Percentiles rank a stretch among this genome's conserved stretches.
Conservation (phyloP, 2,329 filamentous ascomycete genomes). For the Ophiostoma ulmi region DNA sequence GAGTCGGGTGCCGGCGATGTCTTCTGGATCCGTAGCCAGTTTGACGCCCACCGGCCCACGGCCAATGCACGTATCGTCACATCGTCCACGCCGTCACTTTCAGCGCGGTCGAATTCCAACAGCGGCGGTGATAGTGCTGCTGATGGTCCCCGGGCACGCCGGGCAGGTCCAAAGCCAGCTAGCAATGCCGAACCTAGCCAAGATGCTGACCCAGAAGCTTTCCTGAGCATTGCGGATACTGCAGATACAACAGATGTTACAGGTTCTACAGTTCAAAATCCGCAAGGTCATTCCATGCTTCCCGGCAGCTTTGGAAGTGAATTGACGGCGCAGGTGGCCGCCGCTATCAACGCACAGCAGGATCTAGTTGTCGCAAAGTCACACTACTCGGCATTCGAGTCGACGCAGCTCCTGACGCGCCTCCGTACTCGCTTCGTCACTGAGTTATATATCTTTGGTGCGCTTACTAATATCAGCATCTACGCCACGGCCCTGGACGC, state of each 20-base stretch:
- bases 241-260: neutral
- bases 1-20: slow-evolving; percentile 61
- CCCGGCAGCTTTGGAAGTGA: slow-evolving; percentile 43
- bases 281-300: neutral
- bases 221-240: slow-evolving; percentile 26
- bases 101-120: slow-evolving; percentile 30
- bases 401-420: slow-evolving; percentile 66
- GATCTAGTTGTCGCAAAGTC: slow-evolving; percentile 61
- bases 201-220: slow-evolving; percentile 38
- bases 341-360: slow-evolving; percentile 40
- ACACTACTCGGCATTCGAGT: slow-evolving; percentile 82
- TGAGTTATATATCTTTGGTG: slow-evolving; percentile 83
- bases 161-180: neutral
- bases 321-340: slow-evolving; percentile 41
- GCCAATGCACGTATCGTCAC: slow-evolving; percentile 50
- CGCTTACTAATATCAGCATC: slow-evolving; percentile 79
- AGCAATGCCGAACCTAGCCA: neutral
- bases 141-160: neutral
- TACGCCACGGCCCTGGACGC: slow-evolving; percentile 90
- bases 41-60: slow-evolving; percentile 55
- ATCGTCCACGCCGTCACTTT: slow-evolving; percentile 26
- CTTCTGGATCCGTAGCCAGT: slow-evolving; percentile 79
- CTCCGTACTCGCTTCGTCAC: slow-evolving; percentile 83
- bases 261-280: neutral
- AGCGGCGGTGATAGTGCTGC: slow-evolving; percentile 4